Conservation (phyloP, 148 eudicot species). For the Cornus controversa region DNA sequence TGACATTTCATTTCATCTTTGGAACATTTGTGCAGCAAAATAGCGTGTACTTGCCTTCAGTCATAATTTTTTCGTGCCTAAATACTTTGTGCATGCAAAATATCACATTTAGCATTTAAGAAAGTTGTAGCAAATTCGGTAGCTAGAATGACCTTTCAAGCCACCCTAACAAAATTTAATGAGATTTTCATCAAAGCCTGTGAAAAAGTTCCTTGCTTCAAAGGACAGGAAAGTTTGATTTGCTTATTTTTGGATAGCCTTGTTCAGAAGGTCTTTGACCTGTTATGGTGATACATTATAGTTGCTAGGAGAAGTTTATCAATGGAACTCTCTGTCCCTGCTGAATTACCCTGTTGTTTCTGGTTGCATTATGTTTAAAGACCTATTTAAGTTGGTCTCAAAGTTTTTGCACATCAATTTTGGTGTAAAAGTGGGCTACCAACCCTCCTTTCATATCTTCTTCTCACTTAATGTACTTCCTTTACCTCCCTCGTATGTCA, state of each 20-base stretch:
- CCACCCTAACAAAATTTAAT: no score
- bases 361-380: background rate
- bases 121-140: no score
- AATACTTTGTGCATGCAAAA: background rate
- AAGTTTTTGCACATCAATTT: slow-evolving; percentile 5
- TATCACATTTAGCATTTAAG: no score
- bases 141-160: no score
- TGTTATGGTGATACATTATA: no score
- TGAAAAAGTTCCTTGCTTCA: background rate
- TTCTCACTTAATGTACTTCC: background rate
- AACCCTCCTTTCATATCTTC: background rate
- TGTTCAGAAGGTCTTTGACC: no score
- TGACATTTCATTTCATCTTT: background rate
- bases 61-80: background rate
- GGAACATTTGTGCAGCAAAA: background rate
- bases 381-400: background rate
- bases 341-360: no score
- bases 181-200: background rate
- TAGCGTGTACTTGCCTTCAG: background rate
- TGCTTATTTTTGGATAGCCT: no score
- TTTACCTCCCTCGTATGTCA: background rate
- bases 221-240: background rate
- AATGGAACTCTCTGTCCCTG: no score
- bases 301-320: no score
- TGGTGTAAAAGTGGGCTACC: background rate